Evolutionary conservation across 306 rosid species (phyloP).

Genomic region (Sphenostylis stenocarpa): DNA sequence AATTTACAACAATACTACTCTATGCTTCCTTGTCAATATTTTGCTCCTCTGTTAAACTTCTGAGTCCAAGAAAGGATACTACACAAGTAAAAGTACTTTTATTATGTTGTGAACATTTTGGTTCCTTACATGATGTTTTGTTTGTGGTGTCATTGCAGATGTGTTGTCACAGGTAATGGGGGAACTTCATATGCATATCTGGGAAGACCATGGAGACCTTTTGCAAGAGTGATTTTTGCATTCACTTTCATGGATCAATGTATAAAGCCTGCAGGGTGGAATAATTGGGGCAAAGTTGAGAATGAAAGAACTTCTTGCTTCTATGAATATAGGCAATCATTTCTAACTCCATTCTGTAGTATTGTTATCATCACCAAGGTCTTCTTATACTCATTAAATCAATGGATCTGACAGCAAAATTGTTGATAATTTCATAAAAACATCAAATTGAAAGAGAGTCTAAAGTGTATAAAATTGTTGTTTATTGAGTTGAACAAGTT

Average conservation of each 20-base stretch:
- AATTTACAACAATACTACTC: no score
- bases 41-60: no score
- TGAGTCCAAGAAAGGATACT: no score
- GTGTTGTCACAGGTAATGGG: slow-evolving; percentile 79
- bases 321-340: slow-evolving; percentile 69
- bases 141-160: slow-evolving; percentile 49
- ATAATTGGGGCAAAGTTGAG: slow-evolving; percentile 80
- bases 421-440: no score
- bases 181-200: slow-evolving; percentile 55
- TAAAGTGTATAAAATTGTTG: no score
- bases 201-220: slow-evolving; percentile 97
- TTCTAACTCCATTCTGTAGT: background rate
- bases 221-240: slow-evolving; percentile 86
- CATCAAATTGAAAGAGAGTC: no score
- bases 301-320: slow-evolving; percentile 79
- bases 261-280: slow-evolving; percentile 71
- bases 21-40: background rate
- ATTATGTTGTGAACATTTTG: background rate
- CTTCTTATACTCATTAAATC: background rate
- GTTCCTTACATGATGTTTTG: background rate
- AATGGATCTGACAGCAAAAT: background rate
- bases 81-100: no score
- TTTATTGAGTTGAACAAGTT: no score
- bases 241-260: slow-evolving; percentile 75
- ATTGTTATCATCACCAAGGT: background rate